Evolutionary conservation across 805 yeast species (phyloP), one percentile per base, ranked within the genome.

Genomic region (Zygoascus flipseniorum): DNA sequence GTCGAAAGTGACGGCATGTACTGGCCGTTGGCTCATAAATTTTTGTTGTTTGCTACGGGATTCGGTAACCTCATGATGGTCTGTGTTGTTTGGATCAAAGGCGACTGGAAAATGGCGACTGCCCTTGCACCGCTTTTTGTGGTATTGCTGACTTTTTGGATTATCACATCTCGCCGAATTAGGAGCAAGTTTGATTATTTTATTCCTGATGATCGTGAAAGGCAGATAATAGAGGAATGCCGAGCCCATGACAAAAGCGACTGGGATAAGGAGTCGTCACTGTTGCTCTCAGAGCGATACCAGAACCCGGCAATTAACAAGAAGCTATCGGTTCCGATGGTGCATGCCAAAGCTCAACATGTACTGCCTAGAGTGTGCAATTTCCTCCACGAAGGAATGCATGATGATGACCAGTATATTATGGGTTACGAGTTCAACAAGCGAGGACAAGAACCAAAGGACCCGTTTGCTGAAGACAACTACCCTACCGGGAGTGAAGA

Each of bases 31-130:
- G 56, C 69, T 18, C 59, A 62, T 54, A 65, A 70, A 52, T 59
- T 67, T 31, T 39, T 67, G 14, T 48, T 71, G 14, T 68, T 70
- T 54, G 68, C 70, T 2, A 54, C 64, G 3, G 64, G 53, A 5
- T 59, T 71, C 39, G 74, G 75, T 9, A 68, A 70, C 51, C 55
- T 70, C n/a, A 63, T 68, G 47, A 59, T 70, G 47, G 55, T 71
- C 31, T 61, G 66, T 11, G 68, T 71, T 2, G 66, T 70, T 0
- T 69, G 73, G 71, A 67, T 63, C 6, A 73, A 70, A 54, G 68
- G 67, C 1, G 63, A 66, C 20, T 64, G 70, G 68, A 48, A 48
- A 10, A 58, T 67, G 31, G 72, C 73, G 0, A 55, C 62, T 35
- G 65, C 60, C 1, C 60, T 65, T 3, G 58, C 52, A 1, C 74